phyloP scores from a whole-genome alignment of 2,329 filamentous ascomycete genomes.

The Xenoacremonium recifei region DNA sequence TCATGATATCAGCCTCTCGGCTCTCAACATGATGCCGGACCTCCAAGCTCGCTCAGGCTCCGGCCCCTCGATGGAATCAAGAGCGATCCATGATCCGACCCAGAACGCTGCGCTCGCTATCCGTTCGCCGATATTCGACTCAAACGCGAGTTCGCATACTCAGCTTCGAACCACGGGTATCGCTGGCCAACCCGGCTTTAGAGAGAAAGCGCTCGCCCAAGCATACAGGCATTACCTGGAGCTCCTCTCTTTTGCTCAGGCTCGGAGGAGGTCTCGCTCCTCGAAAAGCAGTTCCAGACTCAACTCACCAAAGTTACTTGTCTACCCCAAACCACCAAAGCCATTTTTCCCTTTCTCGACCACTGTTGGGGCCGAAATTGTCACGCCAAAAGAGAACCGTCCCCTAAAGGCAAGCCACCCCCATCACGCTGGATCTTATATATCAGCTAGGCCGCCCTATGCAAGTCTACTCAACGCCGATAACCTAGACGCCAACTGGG shows the following conservation, averaged over 20 bases:
- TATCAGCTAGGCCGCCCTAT: neutral
- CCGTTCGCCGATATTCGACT: constrained; percentile 2
- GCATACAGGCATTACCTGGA: constrained; percentile 74
- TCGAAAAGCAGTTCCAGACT: constrained; percentile 36
- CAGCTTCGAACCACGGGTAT: constrained; percentile 10
- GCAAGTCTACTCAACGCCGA: no score
- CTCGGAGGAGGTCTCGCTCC: constrained; percentile 50
- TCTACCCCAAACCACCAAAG: constrained; percentile 54
- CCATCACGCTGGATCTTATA: neutral
- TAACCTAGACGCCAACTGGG: no score
- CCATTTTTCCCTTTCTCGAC: constrained; percentile 7
- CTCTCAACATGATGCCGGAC: no score
- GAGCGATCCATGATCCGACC: no score
- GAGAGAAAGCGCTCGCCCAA: constrained; percentile 65
- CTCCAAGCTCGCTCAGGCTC: no score
- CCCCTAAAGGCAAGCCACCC: neutral
- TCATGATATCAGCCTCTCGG: constrained; percentile 11
- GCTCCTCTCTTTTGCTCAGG: constrained; percentile 63
- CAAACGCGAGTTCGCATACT: constrained; percentile 6
- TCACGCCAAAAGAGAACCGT: neutral
- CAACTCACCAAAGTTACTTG: constrained; percentile 46
- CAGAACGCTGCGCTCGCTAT: no score
- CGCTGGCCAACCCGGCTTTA: constrained; percentile 45
- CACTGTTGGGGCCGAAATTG: neutral
- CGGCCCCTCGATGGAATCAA: no score